These are phyloP conservation scores for Talaromyces pinophilus DNA, from an alignment of 2,329 filamentous ascomycete genomes.

Conservation along the genomic window DNA sequence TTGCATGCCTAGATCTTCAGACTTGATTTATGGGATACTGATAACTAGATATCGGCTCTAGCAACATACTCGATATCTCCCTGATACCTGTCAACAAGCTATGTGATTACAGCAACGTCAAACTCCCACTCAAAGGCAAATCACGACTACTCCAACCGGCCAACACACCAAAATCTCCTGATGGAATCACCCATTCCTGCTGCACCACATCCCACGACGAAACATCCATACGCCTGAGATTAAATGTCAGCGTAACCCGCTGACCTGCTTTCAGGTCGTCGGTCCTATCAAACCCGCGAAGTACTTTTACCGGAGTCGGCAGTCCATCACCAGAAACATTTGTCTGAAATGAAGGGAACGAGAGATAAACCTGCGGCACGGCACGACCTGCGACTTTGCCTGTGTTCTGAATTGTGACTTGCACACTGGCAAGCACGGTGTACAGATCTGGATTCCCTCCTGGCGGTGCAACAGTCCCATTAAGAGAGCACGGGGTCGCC, in stretches of 20 bases:
- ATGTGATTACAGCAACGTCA: conserved; percentile 9
- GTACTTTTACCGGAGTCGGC: conserved; percentile 34
- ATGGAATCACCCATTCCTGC: conserved; percentile 39
- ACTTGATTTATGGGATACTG: neutral
- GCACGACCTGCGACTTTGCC: conserved; percentile 51
- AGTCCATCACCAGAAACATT: conserved; percentile 22
- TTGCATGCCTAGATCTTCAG: neutral
- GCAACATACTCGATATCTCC: neutral
- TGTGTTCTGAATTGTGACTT: conserved; percentile 54
- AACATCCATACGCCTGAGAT: conserved; percentile 44
- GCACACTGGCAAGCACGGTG: conserved; percentile 52
- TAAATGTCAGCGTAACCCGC: conserved; percentile 46
- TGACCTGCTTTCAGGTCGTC: conserved; percentile 43
- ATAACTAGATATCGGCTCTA: too few species aligned
- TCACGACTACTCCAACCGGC: conserved; percentile 33
- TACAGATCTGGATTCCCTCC: conserved; percentile 61
- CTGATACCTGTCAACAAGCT: neutral
- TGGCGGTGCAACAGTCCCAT: conserved; percentile 28
- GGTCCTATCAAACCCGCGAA: conserved; percentile 57
- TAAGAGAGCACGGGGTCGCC: conserved; percentile 8
- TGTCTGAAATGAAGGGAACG: conserved; percentile 35
- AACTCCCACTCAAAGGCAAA: conserved; percentile 26
- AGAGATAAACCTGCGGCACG: conserved; percentile 60
- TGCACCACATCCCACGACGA: conserved; percentile 39
- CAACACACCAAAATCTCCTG: conserved; percentile 29